phyloP scores from a whole-genome alignment of 352 stramenopile genomes.

The Albugo laibachii region DNA sequence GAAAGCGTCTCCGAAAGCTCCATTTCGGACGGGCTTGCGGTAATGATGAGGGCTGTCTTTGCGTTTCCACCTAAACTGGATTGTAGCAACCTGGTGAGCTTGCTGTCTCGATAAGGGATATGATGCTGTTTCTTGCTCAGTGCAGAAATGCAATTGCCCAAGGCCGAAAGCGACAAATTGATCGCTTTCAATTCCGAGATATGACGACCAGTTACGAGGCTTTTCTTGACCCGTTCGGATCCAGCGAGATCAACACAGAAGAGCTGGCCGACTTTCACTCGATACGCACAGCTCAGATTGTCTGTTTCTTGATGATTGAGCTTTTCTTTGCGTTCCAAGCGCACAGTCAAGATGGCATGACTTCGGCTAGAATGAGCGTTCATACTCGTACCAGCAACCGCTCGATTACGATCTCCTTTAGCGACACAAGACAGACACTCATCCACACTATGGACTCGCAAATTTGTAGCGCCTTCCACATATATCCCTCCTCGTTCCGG shows the following conservation, averaged over 20 bases:
- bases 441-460: constrained; percentile 18
- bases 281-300: constrained; percentile 8
- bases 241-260: constrained; percentile 50
- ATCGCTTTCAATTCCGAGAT: constrained; percentile 49
- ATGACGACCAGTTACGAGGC: constrained; percentile 29
- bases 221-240: constrained; percentile 53
- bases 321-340: constrained; percentile 51
- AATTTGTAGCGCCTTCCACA: constrained; percentile 27
- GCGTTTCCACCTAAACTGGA: constrained; percentile 52
- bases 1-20: constrained; percentile 38
- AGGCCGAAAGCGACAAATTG: constrained; percentile 48
- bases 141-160: constrained; percentile 55
- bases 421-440: constrained; percentile 28
- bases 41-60: constrained; percentile 48
- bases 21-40: constrained; percentile 19
- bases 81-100: constrained; percentile 43
- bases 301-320: not conserved
- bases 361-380: constrained; percentile 75
- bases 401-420: constrained; percentile 38
- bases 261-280: constrained; percentile 33
- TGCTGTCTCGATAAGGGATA: constrained; percentile 55
- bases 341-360: constrained; percentile 73
- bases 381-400: constrained; percentile 66
- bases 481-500: constrained; percentile 31
- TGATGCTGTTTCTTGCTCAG: constrained; percentile 34